phyloP scores from a whole-genome alignment of 768 basidiomycete genomes.

The Tylopilus sp. region DNA sequence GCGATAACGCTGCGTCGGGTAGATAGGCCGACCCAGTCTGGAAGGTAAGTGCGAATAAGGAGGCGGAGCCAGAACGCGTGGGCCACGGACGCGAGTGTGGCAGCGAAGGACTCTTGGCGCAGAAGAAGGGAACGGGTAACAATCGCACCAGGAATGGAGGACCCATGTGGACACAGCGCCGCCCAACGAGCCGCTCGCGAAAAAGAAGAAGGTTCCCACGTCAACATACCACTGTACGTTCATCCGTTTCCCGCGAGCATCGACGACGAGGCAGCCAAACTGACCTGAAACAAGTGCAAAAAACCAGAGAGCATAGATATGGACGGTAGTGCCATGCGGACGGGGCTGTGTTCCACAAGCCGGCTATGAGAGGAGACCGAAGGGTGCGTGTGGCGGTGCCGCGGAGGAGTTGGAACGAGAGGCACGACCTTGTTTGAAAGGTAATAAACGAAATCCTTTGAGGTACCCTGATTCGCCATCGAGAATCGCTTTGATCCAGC shows the following conservation, averaged over 20 bases:
- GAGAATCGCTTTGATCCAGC: slow-evolving; percentile 11
- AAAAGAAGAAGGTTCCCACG: neutral
- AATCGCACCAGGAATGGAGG: too few relatives aligned
- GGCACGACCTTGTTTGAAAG: neutral
- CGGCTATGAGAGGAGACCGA: neutral
- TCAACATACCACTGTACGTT: neutral
- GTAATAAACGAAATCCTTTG: slow-evolving; percentile 3
- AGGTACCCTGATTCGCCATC: slow-evolving; percentile 13
- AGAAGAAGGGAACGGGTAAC: too few relatives aligned
- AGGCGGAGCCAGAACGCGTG: too few relatives aligned
- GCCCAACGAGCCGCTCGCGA: neutral
- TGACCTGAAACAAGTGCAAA: neutral
- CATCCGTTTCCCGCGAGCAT: neutral
- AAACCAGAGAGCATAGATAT: neutral
- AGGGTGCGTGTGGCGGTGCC: slow-evolving; percentile 1
- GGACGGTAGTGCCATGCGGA: neutral
- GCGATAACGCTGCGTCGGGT: too few relatives aligned
- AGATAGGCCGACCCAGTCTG: too few relatives aligned
- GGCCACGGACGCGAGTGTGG: too few relatives aligned
- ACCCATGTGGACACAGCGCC: neutral
- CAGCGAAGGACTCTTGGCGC: too few relatives aligned
- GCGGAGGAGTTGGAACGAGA: neutral
- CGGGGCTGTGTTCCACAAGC: neutral
- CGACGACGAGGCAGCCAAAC: neutral
- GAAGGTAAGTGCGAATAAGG: too few relatives aligned